phyloP scores from a whole-genome alignment of 768 basidiomycete species.

The Boletus coccyginus region DNA sequence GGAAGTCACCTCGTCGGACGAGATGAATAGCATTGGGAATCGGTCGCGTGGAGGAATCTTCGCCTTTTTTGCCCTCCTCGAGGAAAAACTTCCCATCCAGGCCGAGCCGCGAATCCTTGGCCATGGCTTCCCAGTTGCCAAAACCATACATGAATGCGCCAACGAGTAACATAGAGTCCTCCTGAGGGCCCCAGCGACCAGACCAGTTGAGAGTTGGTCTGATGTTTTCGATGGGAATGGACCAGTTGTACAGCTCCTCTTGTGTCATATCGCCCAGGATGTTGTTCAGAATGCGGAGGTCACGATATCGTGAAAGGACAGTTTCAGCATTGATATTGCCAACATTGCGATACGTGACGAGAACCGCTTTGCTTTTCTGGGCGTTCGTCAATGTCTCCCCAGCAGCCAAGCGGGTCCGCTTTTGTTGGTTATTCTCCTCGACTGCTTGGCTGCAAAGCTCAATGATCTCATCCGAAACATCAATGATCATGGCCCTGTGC shows the following conservation, averaged over 20 bases:
- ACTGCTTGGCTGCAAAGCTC: constrained; percentile 81
- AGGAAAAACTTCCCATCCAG: constrained; percentile 95
- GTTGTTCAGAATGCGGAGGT: constrained; percentile 84
- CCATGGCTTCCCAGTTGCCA: constrained; percentile 95
- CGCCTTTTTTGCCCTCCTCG: constrained; percentile 94
- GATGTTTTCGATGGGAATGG: constrained; percentile 88
- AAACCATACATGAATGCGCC: constrained; percentile 94
- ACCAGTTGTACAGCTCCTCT: constrained; percentile 79
- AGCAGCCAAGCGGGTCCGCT: constrained; percentile 68
- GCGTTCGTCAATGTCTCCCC: constrained; percentile 91
- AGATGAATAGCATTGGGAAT: constrained; percentile 98
- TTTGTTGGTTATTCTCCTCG: constrained; percentile 77
- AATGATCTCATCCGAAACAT: constrained; percentile 91
- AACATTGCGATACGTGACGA: constrained; percentile 87
- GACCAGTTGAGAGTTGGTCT: constrained; percentile 96
- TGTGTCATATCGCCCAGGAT: constrained; percentile 60
- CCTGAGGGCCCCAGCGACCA: constrained; percentile 88
- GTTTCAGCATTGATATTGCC: constrained; percentile 98
- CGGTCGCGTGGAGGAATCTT: constrained; percentile 78
- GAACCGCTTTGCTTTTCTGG: constrained; percentile 95
- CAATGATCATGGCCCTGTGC: constrained; percentile 88
- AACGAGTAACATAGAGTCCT: constrained; percentile 93
- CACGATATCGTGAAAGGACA: constrained; percentile 83
- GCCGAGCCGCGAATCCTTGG: constrained; percentile 79
- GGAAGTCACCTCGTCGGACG: constrained; percentile 94